These are phyloP conservation scores for Suhomyces sp. DNA, from an alignment of 805 yeast genomes.

Conservation along the genomic window DNA sequence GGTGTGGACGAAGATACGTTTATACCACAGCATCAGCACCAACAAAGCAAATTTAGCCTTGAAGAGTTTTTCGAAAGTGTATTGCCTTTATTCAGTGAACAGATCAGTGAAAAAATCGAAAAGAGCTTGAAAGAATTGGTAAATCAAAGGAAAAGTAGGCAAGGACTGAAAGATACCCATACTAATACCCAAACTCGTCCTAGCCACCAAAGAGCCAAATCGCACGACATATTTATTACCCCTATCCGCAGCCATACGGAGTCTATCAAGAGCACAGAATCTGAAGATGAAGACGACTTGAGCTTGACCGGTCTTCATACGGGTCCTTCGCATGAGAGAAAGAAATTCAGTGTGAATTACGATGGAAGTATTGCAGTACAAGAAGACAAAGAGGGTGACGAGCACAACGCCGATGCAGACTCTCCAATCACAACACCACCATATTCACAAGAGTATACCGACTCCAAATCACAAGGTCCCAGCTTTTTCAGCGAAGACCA, in stretches of 20 bases:
- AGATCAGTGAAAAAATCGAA: slow-evolving; percentile 10
- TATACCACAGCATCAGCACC: slow-evolving; percentile 6
- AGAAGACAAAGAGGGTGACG: background rate
- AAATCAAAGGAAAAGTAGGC: background rate
- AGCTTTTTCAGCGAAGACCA: background rate
- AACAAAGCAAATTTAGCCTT: slow-evolving; percentile 1
- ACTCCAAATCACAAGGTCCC: background rate
- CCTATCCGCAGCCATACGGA: slow-evolving; percentile 8
- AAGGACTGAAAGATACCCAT: background rate
- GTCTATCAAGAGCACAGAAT: slow-evolving; percentile 2
- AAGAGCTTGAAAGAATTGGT: slow-evolving; percentile 1
- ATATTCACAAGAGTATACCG: slow-evolving; percentile 20
- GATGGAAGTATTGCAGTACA: slow-evolving; percentile 5
- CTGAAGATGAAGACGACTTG: slow-evolving; percentile 14
- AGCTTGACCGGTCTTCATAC: slow-evolving; percentile 12
- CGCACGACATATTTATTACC: slow-evolving; percentile 6
- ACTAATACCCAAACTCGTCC: background rate
- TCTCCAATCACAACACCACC: slow-evolving; percentile 37
- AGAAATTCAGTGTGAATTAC: slow-evolving; percentile 4
- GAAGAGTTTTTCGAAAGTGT: slow-evolving; percentile 9
- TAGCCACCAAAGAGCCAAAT: background rate
- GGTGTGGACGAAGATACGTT: slow-evolving; percentile 9
- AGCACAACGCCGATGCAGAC: slow-evolving; percentile 2
- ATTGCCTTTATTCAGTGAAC: slow-evolving; percentile 10
- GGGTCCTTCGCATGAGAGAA: slow-evolving; percentile 4